Evolutionary conservation across 805 yeast species (phyloP), one percentile per base, ranked within the genome.

Genomic region (Ogataea sp.): DNA sequence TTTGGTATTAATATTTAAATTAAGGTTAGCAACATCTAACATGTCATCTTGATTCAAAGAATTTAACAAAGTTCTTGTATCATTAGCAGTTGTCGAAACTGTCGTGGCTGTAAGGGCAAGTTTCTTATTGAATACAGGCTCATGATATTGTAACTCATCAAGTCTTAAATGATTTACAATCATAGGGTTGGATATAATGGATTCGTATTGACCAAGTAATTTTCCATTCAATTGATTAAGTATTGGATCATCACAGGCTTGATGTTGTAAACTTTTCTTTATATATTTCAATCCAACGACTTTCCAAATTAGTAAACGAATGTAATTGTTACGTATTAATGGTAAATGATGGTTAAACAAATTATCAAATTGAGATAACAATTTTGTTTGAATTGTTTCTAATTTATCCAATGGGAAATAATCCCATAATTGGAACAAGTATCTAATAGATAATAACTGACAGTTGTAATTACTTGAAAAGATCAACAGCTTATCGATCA

Each of bases 301-400:
- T 45, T 85, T 71, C 83, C 90, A 86, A 36, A 84, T 68, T 15
- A 86, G 43, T 18, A 86, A 64, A 31, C 88, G 65, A 36, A 73
- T 65, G 55, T 78, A 86, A 50, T 78, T 83, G 4, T 82, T 71
- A 28, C 95, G 65, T 20, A 84, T 78, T 15, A 85, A 57, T 3
- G 95, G 88, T 50, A 78, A 73, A 86, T 94, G 87, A 58, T 87
- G 94, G 29, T 79, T 71, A 50, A 86, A 77, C 43, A 72, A 73
- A 36, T 66, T 62, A 26, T n/a, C n/a, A n/a, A n/a, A n/a, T n/a
- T n/a, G n/a, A n/a, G n/a, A n/a, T n/a, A n/a, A n/a, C n/a, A n/a
- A n/a, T n/a, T n/a, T n/a, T n/a, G n/a, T n/a, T n/a, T n/a, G n/a
- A n/a, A n/a, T n/a, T n/a, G n/a, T n/a, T n/a, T n/a, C 58, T 58